Conservation (phyloP, 352 stramenopile species). For the Globisporangium cylindrosporum region DNA sequence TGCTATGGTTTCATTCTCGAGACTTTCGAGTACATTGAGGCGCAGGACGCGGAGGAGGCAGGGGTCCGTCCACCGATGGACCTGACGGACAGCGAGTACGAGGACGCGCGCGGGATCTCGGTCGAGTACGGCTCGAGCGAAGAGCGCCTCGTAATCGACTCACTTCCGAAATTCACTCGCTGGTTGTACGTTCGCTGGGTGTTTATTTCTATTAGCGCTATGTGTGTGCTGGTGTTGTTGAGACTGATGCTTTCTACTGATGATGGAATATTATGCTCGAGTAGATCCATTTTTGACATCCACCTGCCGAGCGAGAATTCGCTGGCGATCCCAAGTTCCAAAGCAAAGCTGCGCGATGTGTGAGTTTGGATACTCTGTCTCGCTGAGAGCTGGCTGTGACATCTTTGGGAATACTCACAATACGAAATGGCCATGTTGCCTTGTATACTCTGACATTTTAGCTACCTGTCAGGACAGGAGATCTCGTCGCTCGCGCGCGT, state of each 20-base stretch:
- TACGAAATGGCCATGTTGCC: neutral
- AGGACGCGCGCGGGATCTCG: neutral
- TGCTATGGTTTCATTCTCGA: neutral
- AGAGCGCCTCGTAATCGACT: neutral
- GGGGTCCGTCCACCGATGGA: neutral
- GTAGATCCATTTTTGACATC: neutral
- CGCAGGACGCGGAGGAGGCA: neutral
- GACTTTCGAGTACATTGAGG: neutral
- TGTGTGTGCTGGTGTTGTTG: neutral
- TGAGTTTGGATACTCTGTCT: neutral
- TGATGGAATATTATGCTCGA: neutral
- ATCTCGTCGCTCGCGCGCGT: neutral
- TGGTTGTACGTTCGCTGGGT: neutral
- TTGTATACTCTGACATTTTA: neutral
- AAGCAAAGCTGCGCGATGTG: neutral
- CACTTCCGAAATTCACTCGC: constrained; percentile 3
- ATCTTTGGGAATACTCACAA: neutral
- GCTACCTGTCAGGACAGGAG: neutral
- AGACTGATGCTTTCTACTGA: neutral
- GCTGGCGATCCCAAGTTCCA: neutral
- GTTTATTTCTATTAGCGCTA: too few relatives aligned
- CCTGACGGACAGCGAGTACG: neutral
- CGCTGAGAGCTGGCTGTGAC: neutral
- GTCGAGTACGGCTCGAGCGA: neutral
- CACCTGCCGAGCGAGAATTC: neutral